Conservation (phyloP, 2,329 filamentous ascomycete genomes). For the Fusarium ambrosium region DNA sequence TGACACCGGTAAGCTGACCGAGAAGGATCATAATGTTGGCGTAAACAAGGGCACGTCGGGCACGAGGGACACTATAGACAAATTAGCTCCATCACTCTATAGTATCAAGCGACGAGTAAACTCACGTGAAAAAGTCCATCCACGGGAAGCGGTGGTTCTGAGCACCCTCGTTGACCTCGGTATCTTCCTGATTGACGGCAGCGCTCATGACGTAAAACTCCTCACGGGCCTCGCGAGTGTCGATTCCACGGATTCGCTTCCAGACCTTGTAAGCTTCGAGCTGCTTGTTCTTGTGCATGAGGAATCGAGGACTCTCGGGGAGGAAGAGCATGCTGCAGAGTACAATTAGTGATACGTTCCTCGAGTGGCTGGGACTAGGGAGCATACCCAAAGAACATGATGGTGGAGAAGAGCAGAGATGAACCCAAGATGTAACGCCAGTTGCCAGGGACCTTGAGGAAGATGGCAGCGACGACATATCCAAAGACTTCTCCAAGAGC, state of each 20-base stretch:
- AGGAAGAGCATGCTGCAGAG: conserved; percentile 76
- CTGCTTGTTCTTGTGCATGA: conserved; percentile 73
- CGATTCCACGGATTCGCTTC: conserved; percentile 77
- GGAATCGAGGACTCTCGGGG: conserved; percentile 76
- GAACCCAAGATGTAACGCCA: conserved; percentile 83
- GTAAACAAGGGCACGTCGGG: conserved; percentile 75
- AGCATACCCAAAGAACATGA: conserved; percentile 54
- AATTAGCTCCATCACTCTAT: background rate
- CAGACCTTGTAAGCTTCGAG: conserved; percentile 71
- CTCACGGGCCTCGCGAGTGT: conserved; percentile 69
- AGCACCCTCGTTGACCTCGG: conserved; percentile 63
- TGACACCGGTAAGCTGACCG: conserved; percentile 79
- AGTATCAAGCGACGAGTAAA: background rate
- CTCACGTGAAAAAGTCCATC: conserved; percentile 78
- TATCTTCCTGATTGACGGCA: conserved; percentile 70
- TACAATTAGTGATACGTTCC: conserved; percentile 41
- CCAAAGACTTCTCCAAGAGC: conserved; percentile 81
- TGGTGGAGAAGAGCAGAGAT: conserved; percentile 75
- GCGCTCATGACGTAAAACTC: conserved; percentile 81
- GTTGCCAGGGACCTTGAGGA: conserved; percentile 76
- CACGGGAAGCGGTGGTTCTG: conserved; percentile 72
- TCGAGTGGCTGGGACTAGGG: no score
- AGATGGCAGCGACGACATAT: conserved; percentile 80
- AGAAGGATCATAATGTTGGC: conserved; percentile 79
- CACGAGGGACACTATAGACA: conserved; percentile 65